Percentiles rank a stretch among this genome's conserved stretches.
Conservation (phyloP, 2,329 filamentous ascomycete genomes). For the Hypoxylon sp. region DNA sequence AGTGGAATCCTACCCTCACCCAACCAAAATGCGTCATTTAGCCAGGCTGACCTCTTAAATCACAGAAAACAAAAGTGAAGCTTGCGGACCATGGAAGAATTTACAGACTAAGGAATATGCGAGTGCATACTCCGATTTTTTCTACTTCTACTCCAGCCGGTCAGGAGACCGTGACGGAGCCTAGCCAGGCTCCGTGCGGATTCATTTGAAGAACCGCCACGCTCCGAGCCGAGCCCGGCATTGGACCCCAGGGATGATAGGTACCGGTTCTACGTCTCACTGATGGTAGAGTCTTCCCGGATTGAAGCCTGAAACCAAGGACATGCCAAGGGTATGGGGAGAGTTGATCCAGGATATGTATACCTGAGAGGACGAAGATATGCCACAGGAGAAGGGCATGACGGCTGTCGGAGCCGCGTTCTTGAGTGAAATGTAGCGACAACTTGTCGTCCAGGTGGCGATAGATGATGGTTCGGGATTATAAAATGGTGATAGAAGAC, state of each 20-base stretch:
- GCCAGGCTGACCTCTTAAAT: conserved; percentile 27
- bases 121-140: conserved; percentile 47
- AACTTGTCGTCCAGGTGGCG: conserved; percentile 22
- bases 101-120: conserved; percentile 42
- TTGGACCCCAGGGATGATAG: conserved; percentile 30
- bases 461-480: conserved; percentile 23
- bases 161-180: conserved; percentile 41
- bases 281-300: conserved; percentile 40
- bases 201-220: conserved; percentile 30
- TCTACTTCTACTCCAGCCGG: conserved; percentile 42
- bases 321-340: conserved; percentile 41
- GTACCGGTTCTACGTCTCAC: conserved; percentile 39
- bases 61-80: conserved; percentile 27
- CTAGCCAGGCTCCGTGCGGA: conserved; percentile 40
- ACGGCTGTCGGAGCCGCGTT: conserved; percentile 16
- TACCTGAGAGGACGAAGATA: conserved; percentile 37
- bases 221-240: conserved; percentile 42
- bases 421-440: conserved; percentile 8
- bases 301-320: conserved; percentile 36
- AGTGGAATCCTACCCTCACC: conserved; percentile 28
- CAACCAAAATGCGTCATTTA: neutral
- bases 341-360: conserved; percentile 36
- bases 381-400: conserved; percentile 25
- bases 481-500: conserved; percentile 21
- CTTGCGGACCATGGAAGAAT: conserved; percentile 39